These are phyloP conservation scores for Globisporangium camurandrum DNA, from an alignment of 352 stramenopile species.

Conservation along the genomic window DNA sequence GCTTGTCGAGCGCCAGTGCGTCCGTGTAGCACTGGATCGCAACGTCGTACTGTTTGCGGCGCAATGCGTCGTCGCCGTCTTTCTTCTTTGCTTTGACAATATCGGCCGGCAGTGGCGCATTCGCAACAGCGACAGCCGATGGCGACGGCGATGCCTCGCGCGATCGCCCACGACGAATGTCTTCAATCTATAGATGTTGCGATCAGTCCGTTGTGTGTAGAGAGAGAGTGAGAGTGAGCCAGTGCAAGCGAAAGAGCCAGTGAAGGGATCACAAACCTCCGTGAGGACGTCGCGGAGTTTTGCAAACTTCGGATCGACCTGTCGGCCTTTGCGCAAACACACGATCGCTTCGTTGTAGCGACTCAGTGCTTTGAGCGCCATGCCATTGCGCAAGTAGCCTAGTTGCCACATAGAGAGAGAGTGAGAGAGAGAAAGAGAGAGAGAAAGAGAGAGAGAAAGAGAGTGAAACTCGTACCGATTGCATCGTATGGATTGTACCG, in stretches of 20 bases:
- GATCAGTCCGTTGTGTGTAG: background rate
- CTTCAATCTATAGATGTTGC: constrained; percentile 8
- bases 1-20: constrained; percentile 33
- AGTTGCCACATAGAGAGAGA: too few species aligned
- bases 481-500: constrained; percentile 91
- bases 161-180: constrained; percentile 11
- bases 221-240: too few species aligned
- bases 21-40: constrained; percentile 43
- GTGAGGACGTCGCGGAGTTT: constrained; percentile 50
- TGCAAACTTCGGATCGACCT: constrained; percentile 65
- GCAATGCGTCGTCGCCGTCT: constrained; percentile 37
- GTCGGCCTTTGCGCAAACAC: constrained; percentile 51
- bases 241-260: background rate
- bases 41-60: constrained; percentile 39
- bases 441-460: too few species aligned
- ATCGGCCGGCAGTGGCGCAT: constrained; percentile 7
- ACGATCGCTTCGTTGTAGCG: constrained; percentile 66
- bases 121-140: constrained; percentile 9
- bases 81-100: constrained; percentile 16
- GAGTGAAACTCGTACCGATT: constrained; percentile 39
- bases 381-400: constrained; percentile 89
- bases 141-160: constrained; percentile 22
- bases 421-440: too few species aligned
- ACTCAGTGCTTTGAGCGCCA: constrained; percentile 83
- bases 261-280: constrained; percentile 20